These are phyloP conservation scores for Colletotrichum sp. DNA, from an alignment of 2,329 filamentous ascomycete species.

Conservation along the genomic window DNA sequence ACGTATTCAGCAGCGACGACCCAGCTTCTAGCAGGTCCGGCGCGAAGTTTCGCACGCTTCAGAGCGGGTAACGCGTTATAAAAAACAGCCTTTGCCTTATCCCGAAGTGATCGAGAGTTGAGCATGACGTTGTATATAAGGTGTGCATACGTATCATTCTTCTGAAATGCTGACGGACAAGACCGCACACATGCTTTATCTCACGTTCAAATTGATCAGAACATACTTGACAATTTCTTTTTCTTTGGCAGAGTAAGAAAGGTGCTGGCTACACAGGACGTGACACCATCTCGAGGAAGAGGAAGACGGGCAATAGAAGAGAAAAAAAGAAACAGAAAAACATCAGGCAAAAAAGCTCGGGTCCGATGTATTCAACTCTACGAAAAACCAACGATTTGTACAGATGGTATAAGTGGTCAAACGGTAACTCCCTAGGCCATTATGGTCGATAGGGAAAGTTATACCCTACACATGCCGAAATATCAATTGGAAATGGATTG, in stretches of 20 bases:
- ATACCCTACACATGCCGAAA: background rate
- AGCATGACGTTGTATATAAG: too few species aligned
- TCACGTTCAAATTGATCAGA: background rate
- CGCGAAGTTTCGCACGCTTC: accelerated
- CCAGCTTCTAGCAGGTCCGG: background rate
- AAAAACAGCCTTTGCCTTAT: background rate
- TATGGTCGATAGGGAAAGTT: background rate
- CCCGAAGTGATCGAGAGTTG: too few species aligned
- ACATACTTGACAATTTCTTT: background rate
- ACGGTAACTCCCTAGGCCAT: too few species aligned
- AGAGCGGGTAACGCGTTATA: background rate
- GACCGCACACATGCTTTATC: background rate
- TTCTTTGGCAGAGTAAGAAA: background rate
- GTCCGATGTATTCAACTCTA: background rate
- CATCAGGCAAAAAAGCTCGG: background rate
- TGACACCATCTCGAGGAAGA: too few species aligned
- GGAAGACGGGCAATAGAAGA: too few species aligned
- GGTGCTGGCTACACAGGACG: background rate
- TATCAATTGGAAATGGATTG: accelerated
- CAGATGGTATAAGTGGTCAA: too few species aligned
- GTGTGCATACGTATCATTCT: too few species aligned
- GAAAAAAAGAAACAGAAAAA: too few species aligned
- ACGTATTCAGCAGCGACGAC: background rate
- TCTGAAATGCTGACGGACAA: background rate
- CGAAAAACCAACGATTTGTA: background rate